phyloP scores from a whole-genome alignment of 805 yeast species.

The Kodamaea neixiangensis region DNA sequence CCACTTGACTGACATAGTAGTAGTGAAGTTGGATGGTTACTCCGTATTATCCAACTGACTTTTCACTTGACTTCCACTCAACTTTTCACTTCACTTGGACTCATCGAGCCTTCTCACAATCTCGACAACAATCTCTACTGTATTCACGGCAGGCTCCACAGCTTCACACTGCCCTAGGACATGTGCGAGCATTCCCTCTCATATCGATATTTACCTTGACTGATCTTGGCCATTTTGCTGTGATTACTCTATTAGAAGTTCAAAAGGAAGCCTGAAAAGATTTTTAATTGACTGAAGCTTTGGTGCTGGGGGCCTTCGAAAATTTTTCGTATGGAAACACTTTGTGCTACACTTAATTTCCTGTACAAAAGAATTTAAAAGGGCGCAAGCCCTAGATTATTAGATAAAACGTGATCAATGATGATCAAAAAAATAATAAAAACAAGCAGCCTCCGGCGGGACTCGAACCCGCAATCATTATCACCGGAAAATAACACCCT shows the following conservation, averaged over 20 bases:
- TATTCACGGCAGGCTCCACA: not conserved
- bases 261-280: constrained; percentile 13
- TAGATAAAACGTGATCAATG: constrained; percentile 6
- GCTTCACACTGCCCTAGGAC: not conserved
- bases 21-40: too few relatives aligned
- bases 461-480: constrained; percentile 77
- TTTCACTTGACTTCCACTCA: too few relatives aligned
- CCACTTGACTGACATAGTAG: too few relatives aligned
- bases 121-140: not conserved
- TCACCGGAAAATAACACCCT: constrained; percentile 74
- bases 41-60: too few relatives aligned
- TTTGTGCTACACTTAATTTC: not conserved
- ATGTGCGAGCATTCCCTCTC: not conserved
- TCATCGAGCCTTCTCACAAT: not conserved
- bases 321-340: constrained; percentile 9
- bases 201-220: constrained; percentile 51
- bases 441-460: constrained; percentile 58
- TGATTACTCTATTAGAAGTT: constrained; percentile 11
- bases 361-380: not conserved
- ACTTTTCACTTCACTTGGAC: not conserved
- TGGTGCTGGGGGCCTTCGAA: constrained; percentile 8
- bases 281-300: constrained; percentile 7
- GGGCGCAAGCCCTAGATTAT: constrained; percentile 8
- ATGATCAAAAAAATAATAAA: not conserved
- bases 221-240: constrained; percentile 59